These are phyloP conservation scores for Dicorynia guianensis DNA, from an alignment of 306 rosid species.

Conservation along the genomic window DNA sequence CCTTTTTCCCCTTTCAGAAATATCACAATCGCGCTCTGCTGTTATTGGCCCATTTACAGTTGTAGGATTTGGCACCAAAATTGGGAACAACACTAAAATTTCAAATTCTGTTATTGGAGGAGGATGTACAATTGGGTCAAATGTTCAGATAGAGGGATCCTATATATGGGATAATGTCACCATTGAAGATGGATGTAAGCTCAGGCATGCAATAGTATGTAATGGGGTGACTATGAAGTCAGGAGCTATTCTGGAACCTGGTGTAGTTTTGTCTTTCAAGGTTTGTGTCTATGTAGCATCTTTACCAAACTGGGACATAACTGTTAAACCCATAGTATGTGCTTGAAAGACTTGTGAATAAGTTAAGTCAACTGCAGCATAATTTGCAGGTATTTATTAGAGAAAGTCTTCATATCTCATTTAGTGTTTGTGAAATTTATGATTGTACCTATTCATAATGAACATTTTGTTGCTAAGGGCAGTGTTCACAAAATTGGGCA, in stretches of 20 bases:
- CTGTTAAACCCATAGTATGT: no score
- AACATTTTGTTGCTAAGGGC: no score
- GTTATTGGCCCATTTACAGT: slow-evolving; percentile 84
- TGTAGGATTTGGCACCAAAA: slow-evolving; percentile 84
- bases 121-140: slow-evolving; percentile 87
- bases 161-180: slow-evolving; percentile 85
- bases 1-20: slow-evolving; percentile 57
- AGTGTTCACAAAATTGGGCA: no score
- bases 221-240: slow-evolving; percentile 82
- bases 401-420: no score
- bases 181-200: slow-evolving; percentile 91
- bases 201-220: slow-evolving; percentile 87
- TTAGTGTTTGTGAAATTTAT: no score
- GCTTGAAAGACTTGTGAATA: no score
- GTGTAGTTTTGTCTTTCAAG: slow-evolving; percentile 90
- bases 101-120: slow-evolving; percentile 82
- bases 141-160: slow-evolving; percentile 85
- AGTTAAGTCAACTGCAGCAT: no score
- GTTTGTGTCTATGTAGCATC: slow-evolving; percentile 48
- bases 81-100: slow-evolving; percentile 71
- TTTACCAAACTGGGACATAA: slow-evolving; percentile 1
- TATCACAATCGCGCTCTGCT: slow-evolving; percentile 83
- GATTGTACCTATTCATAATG: no score
- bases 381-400: no score
- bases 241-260: slow-evolving; percentile 87